Evolutionary conservation across 2,329 filamentous ascomycete genomes (phyloP).

Genomic region (Chrysosphaeria jannelii): DNA sequence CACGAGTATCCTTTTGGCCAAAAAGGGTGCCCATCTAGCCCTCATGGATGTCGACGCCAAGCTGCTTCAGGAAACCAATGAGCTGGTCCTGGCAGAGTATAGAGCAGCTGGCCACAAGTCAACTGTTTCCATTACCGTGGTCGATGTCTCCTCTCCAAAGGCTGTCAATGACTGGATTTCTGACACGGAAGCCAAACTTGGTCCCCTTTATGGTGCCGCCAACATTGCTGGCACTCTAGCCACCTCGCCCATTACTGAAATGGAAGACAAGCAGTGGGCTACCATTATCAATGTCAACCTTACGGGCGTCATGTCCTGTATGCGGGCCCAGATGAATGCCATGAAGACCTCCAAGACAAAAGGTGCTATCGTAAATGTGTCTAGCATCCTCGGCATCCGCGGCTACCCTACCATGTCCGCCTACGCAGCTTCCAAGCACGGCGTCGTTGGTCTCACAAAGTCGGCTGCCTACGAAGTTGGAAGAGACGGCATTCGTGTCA

Average conservation of each 20-base stretch:
- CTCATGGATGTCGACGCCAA: constrained; percentile 12
- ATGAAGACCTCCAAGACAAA: constrained; percentile 3
- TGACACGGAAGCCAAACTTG: constrained; percentile 15
- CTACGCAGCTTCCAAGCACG: constrained; percentile 11
- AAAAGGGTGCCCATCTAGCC: constrained; percentile 13
- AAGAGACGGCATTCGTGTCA: constrained; percentile 14
- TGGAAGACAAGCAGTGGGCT: constrained; percentile 18
- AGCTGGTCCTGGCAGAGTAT: neutral
- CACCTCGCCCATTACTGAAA: constrained; percentile 13
- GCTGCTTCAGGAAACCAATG: constrained; percentile 1
- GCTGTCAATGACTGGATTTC: constrained; percentile 21
- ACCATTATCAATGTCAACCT: constrained; percentile 17
- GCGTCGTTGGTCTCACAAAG: constrained; percentile 11
- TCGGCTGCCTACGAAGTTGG: constrained; percentile 12
- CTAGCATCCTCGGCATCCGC: constrained; percentile 4
- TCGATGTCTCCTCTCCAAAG: constrained; percentile 2
- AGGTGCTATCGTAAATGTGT: constrained; percentile 5
- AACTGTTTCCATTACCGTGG: constrained; percentile 1
- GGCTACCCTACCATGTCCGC: constrained; percentile 10
- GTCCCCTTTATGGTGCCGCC: constrained; percentile 21
- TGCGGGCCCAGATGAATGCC: constrained; percentile 9
- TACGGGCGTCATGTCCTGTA: constrained; percentile 20
- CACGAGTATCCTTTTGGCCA: constrained; percentile 13
- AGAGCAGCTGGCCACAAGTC: constrained; percentile 1
- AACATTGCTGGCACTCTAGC: constrained; percentile 21